Base-by-base conservation (phyloP, 164 flowering plant genomes). In the Nymphaea colorata region DNA sequence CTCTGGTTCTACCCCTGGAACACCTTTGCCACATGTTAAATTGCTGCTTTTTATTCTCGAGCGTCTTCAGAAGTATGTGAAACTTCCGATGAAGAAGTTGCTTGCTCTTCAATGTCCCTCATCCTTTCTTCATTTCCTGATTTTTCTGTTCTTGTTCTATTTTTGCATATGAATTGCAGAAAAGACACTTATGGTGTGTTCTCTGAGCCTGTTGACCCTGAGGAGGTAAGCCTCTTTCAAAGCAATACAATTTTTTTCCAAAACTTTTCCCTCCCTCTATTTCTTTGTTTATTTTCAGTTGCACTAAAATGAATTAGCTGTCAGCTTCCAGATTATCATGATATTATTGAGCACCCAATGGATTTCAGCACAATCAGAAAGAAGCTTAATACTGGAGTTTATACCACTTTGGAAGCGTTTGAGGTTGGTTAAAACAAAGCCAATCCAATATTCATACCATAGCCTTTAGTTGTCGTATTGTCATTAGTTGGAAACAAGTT, bases 311-410 rank as follows among this genome's bases (percentile, higher is more conserved):
- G 25, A 68, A 62, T 70, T 17, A 72, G 73, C 44, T 6, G 81
- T 44, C 84, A 93, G 98, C 88, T 93, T 62, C 98, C 96, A 6
- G 96, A 93, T 70, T 90, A 93, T 80, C 90, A 80, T 79, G 98
- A 89, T 44, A 70, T 93, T 57, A 84, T 93, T 41, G 79, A 86
- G 69, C 78, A 88, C 63, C 96, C 98, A 0, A 92, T 92, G 98
- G 96, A 92, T 76, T 92, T 92, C 71, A 82, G 80, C 36, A 90
- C 96, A 2, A 81, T 93, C 71, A 87, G 89, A 80, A 84, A 81
- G 78, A 93, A 90, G 74, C 77, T 93, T 45, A 66, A 74, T 59
- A 70, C 66, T 43, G 87, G 89, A 64, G 75, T 72, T 64, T 93
- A 93, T 77, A 65, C 79, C 36, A 76, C n/a, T 64, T 77, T 90